Conservation (phyloP, 1,284 basidiomycete species). For the Ganoderma leucocontextum region DNA sequence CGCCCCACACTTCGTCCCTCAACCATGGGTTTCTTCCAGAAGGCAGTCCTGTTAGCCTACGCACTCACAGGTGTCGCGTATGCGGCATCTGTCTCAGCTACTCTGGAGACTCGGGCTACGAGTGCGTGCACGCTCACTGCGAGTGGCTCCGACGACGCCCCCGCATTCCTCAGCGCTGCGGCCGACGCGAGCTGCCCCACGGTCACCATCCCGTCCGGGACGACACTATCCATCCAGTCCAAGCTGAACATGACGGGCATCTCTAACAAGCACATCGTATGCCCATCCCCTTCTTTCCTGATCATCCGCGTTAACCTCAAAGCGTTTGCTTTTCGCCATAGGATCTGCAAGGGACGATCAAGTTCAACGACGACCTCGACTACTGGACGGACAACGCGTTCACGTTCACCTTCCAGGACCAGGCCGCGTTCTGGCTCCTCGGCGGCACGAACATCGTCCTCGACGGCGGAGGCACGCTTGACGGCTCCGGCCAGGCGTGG, state of each 20-base stretch:
- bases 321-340: constrained; percentile 29
- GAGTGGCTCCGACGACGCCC: constrained; percentile 60
- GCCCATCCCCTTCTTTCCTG: constrained; percentile 23
- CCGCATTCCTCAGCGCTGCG: constrained; percentile 55
- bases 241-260: constrained; percentile 63
- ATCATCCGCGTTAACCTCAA: background rate
- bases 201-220: constrained; percentile 52
- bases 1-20: background rate
- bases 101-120: constrained; percentile 17
- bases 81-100: constrained; percentile 1
- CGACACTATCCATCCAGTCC: constrained; percentile 60
- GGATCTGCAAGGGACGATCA: constrained; percentile 59
- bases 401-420: constrained; percentile 62
- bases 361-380: constrained; percentile 57
- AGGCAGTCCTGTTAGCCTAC: background rate
- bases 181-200: constrained; percentile 49
- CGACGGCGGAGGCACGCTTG: constrained; percentile 66
- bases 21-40: background rate
- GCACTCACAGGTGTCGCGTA: background rate
- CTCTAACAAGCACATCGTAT: constrained; percentile 58
- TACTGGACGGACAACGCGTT: constrained; percentile 67
- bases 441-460: constrained; percentile 65
- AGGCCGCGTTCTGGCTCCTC: constrained; percentile 69
- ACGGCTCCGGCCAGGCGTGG: constrained; percentile 69
- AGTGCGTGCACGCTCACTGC: constrained; percentile 50